Evolutionary conservation across 1,139 yeast genomes (phyloP).

Genomic region (Hansenula sp.): DNA sequence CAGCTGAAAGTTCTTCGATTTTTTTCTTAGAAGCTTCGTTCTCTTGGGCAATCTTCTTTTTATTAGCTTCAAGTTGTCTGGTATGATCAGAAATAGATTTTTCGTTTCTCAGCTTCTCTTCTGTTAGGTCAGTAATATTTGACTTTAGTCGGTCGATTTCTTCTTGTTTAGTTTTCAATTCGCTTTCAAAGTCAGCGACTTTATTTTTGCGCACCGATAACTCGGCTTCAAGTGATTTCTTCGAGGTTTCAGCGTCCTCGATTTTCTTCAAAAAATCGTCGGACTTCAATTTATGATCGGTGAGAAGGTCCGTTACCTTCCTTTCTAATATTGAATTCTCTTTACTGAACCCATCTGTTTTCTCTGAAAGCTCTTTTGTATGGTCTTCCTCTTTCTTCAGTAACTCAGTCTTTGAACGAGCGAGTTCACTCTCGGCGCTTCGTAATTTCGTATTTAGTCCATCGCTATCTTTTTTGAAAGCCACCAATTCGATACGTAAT

Average conservation of each 20-base stretch:
- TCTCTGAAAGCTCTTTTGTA: not conserved
- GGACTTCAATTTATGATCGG: not conserved
- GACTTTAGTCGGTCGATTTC: not conserved
- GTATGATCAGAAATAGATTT: not conserved
- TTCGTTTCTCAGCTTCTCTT: not conserved
- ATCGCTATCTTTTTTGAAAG: not conserved
- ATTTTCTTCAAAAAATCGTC: not conserved
- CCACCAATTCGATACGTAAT: not conserved
- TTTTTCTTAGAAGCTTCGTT: not conserved
- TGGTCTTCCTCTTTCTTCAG: not conserved
- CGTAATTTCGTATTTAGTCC: not conserved
- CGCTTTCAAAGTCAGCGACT: not conserved
- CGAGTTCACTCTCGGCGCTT: not conserved
- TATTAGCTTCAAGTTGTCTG: not conserved
- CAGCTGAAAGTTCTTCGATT: slow-evolving; percentile 5
- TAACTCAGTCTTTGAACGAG: not conserved
- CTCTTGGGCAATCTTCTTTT: not conserved
- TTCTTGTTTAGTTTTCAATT: not conserved
- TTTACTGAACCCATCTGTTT: not conserved
- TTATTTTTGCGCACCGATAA: not conserved
- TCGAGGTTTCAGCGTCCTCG: not conserved
- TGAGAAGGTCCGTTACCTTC: slow-evolving; percentile 2
- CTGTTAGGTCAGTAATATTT: too few relatives aligned
- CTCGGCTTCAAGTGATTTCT: not conserved
- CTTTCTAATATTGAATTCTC: slow-evolving; percentile 3